Evolutionary conservation across 805 yeast species (phyloP), one percentile per base, ranked within the genome.

Genomic region (Candida pini): DNA sequence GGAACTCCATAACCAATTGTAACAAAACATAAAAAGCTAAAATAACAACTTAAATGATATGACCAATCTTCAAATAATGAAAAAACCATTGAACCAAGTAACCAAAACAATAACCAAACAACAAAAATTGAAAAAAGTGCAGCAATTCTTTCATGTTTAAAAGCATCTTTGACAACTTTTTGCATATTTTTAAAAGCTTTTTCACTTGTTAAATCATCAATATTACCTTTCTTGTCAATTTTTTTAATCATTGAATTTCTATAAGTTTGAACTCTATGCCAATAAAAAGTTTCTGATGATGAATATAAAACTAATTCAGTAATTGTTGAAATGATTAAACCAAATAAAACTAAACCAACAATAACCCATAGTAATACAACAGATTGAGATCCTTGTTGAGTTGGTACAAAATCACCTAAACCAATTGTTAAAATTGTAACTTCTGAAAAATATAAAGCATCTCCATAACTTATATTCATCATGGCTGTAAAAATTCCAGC

Each of bases 1-100:
- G 64, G 77, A 50, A 80, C 88, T 20, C 96, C 96, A 56, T 83
- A 86, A 1, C 96, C 96, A 36, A 88, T 81, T 0, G 96, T 84
- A 6, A 86, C 59, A 34, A 88, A 68, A 48, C 90, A 78, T 26
- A 83, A 60, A 42, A 81, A 76, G 40, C 89, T 76, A 49, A 84
- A 87, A 59, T 88, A 88, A n/a, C 83, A 65, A 2, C 77, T 68
- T 34, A 76, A 63, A 44, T 81, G 82, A 56, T 79, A 88, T 5
- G 68, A 40, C 96, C 96, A 88, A 4, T 59, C 62, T 53, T 86
- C 95, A 13, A 72, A 58, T 22, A 58, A 63, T 23, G 63, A 59
- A 50, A 87, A 83, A 0, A 76, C 71, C 22, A 76, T 40, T 0
- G 88, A 87, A 1, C 96, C 96, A 8, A 83, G 36, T 5, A 85